Base-by-base conservation (phyloP, 495 filamentous ascomycete genomes). In the Xylaria longipes region DNA sequence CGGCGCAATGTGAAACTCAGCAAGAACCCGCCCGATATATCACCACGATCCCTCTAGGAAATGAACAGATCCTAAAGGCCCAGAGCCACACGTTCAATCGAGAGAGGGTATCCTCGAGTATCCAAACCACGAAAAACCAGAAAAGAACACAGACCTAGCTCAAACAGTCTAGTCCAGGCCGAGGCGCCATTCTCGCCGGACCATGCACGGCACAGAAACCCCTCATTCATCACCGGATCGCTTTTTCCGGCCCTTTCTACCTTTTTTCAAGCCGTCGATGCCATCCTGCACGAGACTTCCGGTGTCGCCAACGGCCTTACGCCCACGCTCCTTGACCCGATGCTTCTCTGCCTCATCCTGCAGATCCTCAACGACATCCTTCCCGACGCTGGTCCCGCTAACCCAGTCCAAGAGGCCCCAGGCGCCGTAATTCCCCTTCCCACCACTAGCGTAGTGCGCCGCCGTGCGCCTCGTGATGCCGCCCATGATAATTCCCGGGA, bases 381-480 rank as follows among this genome's bases (percentile, higher is more conserved):
- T 86, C 5, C 84, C 86, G 20, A 91, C 76, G 14, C 84, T 88
- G 4, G 94, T 95, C n/a, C 92, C 92, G 75, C 86, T 83, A 1
- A 89, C 60, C 89, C 91, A 93, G 79, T 98, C 95, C 72, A 95
- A 45, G 9, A 97, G 72, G 1, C 94, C 94, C 87, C 90, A 92
- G 12, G 89, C 86, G 0, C 91, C 92, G 76, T 87, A 97, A 73
- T 97, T 97, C 0, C 93, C 93, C 33, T 86, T 81, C 6, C 87
- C 90, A 45, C 77, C 77, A 33, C 81, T 81, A 65, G 88, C 79
- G 69, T 91, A 85, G 81, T 98, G 95, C 50, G 78, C 76, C 69
- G 95, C 92, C 2, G 84, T 89, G 41, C 93, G 85, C 68, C 89
- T 84, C 17, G 93, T 88, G 74, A 97, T 91, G 1, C 94, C 92